phyloP scores from a whole-genome alignment of 805 yeast genomes.

The Yarrowia sp. region DNA sequence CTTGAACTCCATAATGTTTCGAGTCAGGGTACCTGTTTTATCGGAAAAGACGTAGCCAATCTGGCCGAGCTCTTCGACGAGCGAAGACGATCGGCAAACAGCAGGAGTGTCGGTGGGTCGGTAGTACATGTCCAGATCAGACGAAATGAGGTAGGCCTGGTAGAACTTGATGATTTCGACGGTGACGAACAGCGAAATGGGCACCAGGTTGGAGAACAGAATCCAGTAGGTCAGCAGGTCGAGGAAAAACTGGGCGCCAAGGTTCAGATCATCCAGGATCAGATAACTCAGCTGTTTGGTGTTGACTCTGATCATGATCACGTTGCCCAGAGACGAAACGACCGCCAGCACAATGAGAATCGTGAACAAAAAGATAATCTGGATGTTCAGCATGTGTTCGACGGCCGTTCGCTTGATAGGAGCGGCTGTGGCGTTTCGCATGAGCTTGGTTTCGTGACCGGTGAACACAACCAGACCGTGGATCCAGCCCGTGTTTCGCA shows the following conservation, averaged over 20 bases:
- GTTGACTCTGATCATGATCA: slow-evolving; percentile 67
- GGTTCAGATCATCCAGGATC: slow-evolving; percentile 69
- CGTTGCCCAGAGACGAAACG: slow-evolving; percentile 88
- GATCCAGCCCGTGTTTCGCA: slow-evolving; percentile 94
- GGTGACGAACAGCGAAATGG: slow-evolving; percentile 94
- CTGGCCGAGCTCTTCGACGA: slow-evolving; percentile 97
- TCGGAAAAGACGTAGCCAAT: slow-evolving; percentile 96
- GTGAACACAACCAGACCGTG: slow-evolving; percentile 94
- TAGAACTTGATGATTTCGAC: slow-evolving; percentile 95
- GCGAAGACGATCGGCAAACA: slow-evolving; percentile 90
- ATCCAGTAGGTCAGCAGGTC: slow-evolving; percentile 96
- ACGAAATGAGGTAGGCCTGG: slow-evolving; percentile 91
- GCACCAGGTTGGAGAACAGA: slow-evolving; percentile 94
- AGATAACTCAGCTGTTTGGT: slow-evolving; percentile 66
- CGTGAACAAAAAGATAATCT: slow-evolving; percentile 85
- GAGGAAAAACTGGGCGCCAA: slow-evolving; percentile 75
- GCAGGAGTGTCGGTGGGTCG: slow-evolving; percentile 91
- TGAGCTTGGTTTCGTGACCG: slow-evolving; percentile 96
- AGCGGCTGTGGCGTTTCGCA: slow-evolving; percentile 98
- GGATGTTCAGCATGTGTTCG: slow-evolving; percentile 91
- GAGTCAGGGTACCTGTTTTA: slow-evolving; percentile 94
- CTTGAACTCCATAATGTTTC: slow-evolving; percentile 96
- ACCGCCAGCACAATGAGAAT: slow-evolving; percentile 77
- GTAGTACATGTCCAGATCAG: slow-evolving; percentile 92
- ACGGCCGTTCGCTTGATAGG: slow-evolving; percentile 98